Conservation (phyloP, 768 basidiomycete species). For the Filobasidium floriforme region DNA sequence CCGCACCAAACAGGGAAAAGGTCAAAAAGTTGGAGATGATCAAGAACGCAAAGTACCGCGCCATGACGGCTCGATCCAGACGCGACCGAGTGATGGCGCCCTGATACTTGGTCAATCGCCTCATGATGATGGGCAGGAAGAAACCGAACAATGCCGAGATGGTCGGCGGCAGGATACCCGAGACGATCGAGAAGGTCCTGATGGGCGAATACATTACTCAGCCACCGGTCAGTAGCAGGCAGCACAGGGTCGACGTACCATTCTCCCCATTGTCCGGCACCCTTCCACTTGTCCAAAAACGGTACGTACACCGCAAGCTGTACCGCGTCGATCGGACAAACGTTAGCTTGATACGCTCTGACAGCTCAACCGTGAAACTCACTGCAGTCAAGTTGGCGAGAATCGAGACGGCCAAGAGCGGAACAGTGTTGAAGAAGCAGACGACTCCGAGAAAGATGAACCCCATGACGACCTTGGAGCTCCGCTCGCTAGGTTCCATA, state of each 20-base stretch:
- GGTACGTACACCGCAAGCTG: conserved; percentile 59
- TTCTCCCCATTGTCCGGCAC: conserved; percentile 51
- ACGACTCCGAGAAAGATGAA: conserved; percentile 67
- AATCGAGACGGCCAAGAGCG: conserved; percentile 79
- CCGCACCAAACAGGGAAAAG: conserved; percentile 85
- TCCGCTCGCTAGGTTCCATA: conserved; percentile 59
- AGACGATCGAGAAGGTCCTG: conserved; percentile 68
- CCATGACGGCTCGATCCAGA: conserved; percentile 75
- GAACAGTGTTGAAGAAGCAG: conserved; percentile 91
- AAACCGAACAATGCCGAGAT: conserved; percentile 83
- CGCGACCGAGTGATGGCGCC: conserved; percentile 46
- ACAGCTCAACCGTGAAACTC: conserved; percentile 31
- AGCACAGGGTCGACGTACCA: conserved; percentile 31
- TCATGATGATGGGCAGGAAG: conserved; percentile 85
- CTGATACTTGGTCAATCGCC: conserved; percentile 67
- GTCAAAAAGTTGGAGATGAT: conserved; percentile 87
- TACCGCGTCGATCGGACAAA: conserved; percentile 12
- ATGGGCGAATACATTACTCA: neutral
- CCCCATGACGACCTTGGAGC: conserved; percentile 65
- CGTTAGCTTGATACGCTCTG: neutral
- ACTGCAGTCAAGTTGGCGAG: conserved; percentile 83
- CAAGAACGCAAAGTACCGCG: conserved; percentile 87
- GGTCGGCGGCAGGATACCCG: conserved; percentile 85
- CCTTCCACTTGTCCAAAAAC: conserved; percentile 68
- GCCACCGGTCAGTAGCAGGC: too few relatives aligned